A percentile compares a stretch with the other conserved stretches of the same genome.
These are phyloP conservation scores for Panaeolus cyanescens DNA, from an alignment of 768 basidiomycete genomes.

Conservation along the genomic window DNA sequence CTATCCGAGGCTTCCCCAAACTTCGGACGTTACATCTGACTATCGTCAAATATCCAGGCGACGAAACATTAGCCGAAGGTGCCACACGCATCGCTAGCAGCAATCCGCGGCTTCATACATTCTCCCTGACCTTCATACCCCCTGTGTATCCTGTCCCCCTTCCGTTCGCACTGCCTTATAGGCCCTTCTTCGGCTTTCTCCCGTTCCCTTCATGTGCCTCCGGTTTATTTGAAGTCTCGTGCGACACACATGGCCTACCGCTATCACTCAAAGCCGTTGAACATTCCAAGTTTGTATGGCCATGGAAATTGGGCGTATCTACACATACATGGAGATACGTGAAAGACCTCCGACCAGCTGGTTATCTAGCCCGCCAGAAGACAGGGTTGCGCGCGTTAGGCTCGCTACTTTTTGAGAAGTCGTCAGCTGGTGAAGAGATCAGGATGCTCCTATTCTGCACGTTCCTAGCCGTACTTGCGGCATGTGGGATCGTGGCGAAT, in stretches of 20 bases:
- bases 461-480: conserved; percentile 48
- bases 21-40: conserved; percentile 64
- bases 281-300: conserved; percentile 47
- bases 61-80: conserved; percentile 58
- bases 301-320: conserved; percentile 46
- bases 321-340: conserved; percentile 37
- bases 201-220: conserved; percentile 44
- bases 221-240: conserved; percentile 58
- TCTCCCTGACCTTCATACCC: conserved; percentile 68
- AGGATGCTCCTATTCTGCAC: conserved; percentile 58
- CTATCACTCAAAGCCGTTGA: conserved; percentile 53
- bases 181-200: conserved; percentile 45
- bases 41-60: conserved; percentile 67
- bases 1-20: conserved; percentile 60
- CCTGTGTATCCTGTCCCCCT: conserved; percentile 51
- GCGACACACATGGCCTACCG: conserved; percentile 69
- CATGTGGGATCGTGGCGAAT: conserved; percentile 45
- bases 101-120: conserved; percentile 67
- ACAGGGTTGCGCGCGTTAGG: conserved; percentile 40
- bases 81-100: conserved; percentile 63
- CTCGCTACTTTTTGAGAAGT: conserved; percentile 54
- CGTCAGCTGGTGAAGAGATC: conserved; percentile 69
- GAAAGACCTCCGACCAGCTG: conserved; percentile 41
- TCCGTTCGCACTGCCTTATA: conserved; percentile 43
- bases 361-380: conserved; percentile 36